These are phyloP conservation scores for Laburnicola sp. DNA, from an alignment of 2,329 filamentous ascomycete species.

Conservation along the genomic window DNA sequence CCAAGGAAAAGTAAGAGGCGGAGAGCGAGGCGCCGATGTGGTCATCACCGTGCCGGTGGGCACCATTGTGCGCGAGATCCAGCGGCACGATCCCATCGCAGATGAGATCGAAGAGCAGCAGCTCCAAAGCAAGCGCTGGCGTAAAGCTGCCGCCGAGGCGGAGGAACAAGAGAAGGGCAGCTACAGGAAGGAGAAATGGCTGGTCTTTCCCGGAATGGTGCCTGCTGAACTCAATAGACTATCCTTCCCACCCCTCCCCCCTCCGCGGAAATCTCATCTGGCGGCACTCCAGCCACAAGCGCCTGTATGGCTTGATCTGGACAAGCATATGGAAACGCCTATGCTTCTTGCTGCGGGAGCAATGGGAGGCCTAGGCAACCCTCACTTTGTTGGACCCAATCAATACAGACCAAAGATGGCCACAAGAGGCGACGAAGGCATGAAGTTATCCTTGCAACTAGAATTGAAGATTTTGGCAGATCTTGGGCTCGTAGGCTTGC, in stretches of 20 bases:
- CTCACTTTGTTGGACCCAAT: constrained; percentile 83
- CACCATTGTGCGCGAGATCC: constrained; percentile 83
- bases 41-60: constrained; percentile 90
- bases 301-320: constrained; percentile 65
- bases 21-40: constrained; percentile 81
- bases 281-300: constrained; percentile 69
- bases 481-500: constrained; percentile 89
- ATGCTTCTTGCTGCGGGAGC: constrained; percentile 86
- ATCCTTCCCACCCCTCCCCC: constrained; percentile 61
- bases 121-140: constrained; percentile 27
- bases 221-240: constrained; percentile 68
- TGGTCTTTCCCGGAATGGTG: constrained; percentile 80
- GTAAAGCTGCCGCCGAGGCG: constrained; percentile 29
- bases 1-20: constrained; percentile 71
- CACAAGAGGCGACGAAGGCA: constrained; percentile 78
- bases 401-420: constrained; percentile 80
- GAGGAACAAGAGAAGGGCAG: constrained; percentile 39
- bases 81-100: constrained; percentile 73
- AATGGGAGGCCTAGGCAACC: constrained; percentile 87
- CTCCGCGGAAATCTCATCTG: constrained; percentile 60
- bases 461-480: constrained; percentile 95
- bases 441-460: constrained; percentile 78
- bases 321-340: constrained; percentile 75
- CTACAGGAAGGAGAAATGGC: constrained; percentile 70
- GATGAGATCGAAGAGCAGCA: constrained; percentile 60